Percentiles rank a stretch among this genome's conserved stretches.
These are phyloP conservation scores for Pseudoneurospora amorphoporcata DNA, from an alignment of 495 filamentous ascomycete genomes.

Conservation along the genomic window DNA sequence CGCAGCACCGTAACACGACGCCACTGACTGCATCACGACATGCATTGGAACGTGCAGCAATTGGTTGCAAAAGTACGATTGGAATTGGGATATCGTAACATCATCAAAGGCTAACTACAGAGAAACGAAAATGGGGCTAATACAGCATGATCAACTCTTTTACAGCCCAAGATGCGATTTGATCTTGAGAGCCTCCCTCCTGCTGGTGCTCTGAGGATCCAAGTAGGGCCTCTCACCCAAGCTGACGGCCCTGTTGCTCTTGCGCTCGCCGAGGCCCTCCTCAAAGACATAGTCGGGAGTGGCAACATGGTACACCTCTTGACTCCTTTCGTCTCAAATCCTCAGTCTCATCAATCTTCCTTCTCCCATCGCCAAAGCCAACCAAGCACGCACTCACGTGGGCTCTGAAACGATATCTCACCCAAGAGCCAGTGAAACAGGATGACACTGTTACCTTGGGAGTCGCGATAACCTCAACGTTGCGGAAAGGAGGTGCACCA, in stretches of 20 bases:
- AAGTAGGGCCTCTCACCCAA: slow-evolving; percentile 63
- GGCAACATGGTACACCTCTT: slow-evolving; percentile 51
- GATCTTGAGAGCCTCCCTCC: slow-evolving; percentile 43
- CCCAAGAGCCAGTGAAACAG: not conserved
- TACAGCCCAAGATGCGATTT: not conserved
- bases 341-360: not conserved
- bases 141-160: not conserved
- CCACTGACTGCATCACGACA: not conserved
- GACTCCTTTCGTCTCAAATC: slow-evolving; percentile 70
- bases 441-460: not conserved
- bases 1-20: not conserved
- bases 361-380: not conserved
- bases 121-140: not conserved
- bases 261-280: slow-evolving; percentile 46
- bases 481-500: not conserved
- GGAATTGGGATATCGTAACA: not conserved
- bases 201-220: slow-evolving; percentile 47
- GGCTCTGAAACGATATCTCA: not conserved
- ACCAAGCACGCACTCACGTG: not conserved
- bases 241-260: slow-evolving; percentile 52
- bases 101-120: not conserved
- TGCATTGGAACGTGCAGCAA: not conserved
- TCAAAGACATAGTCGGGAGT: slow-evolving; percentile 55
- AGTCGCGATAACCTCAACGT: not conserved
- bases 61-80: not conserved